These are phyloP conservation scores for Daldinia loculata DNA, from an alignment of 495 filamentous ascomycete genomes.

Conservation along the genomic window DNA sequence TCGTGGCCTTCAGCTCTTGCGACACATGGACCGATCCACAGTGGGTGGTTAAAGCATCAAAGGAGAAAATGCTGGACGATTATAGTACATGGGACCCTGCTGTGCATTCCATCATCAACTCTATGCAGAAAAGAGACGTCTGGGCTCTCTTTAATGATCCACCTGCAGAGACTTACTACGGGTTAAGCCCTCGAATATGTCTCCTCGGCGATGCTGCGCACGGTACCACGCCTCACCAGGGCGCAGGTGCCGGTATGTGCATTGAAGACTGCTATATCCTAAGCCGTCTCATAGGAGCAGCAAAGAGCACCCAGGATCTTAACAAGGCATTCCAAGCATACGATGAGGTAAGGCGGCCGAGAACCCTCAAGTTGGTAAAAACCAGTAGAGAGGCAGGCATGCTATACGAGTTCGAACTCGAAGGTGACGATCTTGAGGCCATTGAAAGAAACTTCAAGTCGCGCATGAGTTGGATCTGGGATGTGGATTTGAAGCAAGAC, in stretches of 20 bases:
- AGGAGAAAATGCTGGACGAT: slow-evolving; percentile 65
- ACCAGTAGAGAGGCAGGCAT: slow-evolving; percentile 54
- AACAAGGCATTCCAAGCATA: slow-evolving; percentile 68
- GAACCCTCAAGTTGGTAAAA: slow-evolving; percentile 53
- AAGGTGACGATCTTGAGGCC: slow-evolving; percentile 45
- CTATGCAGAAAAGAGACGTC: slow-evolving; percentile 47
- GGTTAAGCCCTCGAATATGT: slow-evolving; percentile 53
- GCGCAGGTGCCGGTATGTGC: slow-evolving; percentile 72
- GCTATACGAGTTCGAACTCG: slow-evolving; percentile 49
- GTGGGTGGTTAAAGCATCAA: slow-evolving; percentile 66
- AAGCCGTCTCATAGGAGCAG: slow-evolving; percentile 62
- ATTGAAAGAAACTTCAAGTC: slow-evolving; percentile 37
- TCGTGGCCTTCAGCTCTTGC: slow-evolving; percentile 44
- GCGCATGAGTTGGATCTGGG: slow-evolving; percentile 51
- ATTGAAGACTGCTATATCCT: slow-evolving; percentile 74
- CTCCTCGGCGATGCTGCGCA: slow-evolving; percentile 77
- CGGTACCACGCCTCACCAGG: slow-evolving; percentile 74
- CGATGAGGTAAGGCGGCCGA: slow-evolving; percentile 64
- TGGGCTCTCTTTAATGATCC: slow-evolving; percentile 74
- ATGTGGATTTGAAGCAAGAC: slow-evolving; percentile 44
- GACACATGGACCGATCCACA: slow-evolving; percentile 55
- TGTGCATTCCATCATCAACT: slow-evolving; percentile 46
- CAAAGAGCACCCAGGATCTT: slow-evolving; percentile 49
- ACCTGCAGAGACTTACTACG: slow-evolving; percentile 63
- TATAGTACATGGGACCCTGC: slow-evolving; percentile 62